Base-by-base conservation (phyloP, 225 moss, liverwort and hornwort genomes). In the Polytrichum commune region DNA sequence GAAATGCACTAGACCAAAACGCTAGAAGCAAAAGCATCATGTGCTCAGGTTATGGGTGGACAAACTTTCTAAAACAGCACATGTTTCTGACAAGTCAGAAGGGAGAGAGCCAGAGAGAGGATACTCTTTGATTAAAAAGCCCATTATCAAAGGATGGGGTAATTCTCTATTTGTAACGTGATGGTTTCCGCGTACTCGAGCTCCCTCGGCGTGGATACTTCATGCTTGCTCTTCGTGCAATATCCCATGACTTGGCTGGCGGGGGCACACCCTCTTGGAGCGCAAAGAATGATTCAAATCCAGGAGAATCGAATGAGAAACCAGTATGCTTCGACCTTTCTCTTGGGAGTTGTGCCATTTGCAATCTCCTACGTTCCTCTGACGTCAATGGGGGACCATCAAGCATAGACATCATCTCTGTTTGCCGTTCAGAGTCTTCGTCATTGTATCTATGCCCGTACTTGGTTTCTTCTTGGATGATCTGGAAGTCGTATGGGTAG, bases 181-280 rank as follows among this genome's bases (percentile, higher is more conserved):
- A 58, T 58, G 58, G 84, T 75, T 78, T 84, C 63, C 74, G 81
- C 5, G 6, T 60, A 1, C 80, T 78, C 55, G 83, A 18, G 55
- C 33, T 72, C 54, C 76, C 72, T 1, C 19, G 79, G 16, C 81
- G 87, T 18, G 62, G 81, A 72, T 79, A 84, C 72, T 0, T 88
- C 95, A 95, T 93, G 82, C 95, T 95, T 29, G 95, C 95, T 68
- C 95, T 82, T 19, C 93, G 89, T 63, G 85, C 95, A 78, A 95
- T 90, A 68, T 95, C 95, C 95, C 95, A 95, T 54, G 95, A 93
- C 63, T 88, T 93, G 16, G 86, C 93, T 27, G 95, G 93, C 69
- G 91, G 86, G 69, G 89, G 90, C 68, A 95, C 95, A 57, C 95
- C 95, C 74, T 90, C 85, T 81, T 95, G 95, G 69, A 80, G 72